A percentile compares a stretch with the other conserved stretches of the same genome.
phyloP scores from a whole-genome alignment of 768 basidiomycete genomes.

The Termitomyces sp. region DNA sequence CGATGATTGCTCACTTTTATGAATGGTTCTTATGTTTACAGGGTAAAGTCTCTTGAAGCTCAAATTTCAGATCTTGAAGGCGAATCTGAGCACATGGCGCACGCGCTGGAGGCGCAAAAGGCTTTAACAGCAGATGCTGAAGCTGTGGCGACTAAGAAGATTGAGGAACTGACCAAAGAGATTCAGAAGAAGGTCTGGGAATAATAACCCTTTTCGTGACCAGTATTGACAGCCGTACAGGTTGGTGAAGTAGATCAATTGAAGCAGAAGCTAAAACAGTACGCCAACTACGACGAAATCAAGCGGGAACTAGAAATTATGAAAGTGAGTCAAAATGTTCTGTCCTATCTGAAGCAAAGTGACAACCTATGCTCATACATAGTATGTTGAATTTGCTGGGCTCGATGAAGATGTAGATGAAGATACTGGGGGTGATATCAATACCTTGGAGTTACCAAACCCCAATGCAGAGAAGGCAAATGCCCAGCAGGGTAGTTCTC shows the following conservation, averaged over 20 bases:
- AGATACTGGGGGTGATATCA: constrained; percentile 35
- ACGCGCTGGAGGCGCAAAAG: constrained; percentile 62
- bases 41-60: constrained; percentile 67
- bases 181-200: constrained; percentile 46
- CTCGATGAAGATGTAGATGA: constrained; percentile 74
- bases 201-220: background rate
- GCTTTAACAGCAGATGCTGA: constrained; percentile 43
- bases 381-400: constrained; percentile 97
- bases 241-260: constrained; percentile 64
- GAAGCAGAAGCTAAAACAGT: constrained; percentile 64
- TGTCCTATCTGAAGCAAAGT: background rate
- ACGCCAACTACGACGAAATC: constrained; percentile 91
- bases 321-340: constrained; percentile 62
- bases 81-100: constrained; percentile 68
- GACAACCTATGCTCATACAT: constrained; percentile 23
- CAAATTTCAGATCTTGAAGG: constrained; percentile 75
- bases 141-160: constrained; percentile 40
- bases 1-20: background rate
- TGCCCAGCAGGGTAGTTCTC: constrained; percentile 69
- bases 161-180: constrained; percentile 60
- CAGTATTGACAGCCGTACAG: constrained; percentile 27
- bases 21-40: constrained; percentile 22
- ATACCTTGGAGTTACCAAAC: constrained; percentile 66
- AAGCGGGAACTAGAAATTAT: constrained; percentile 98
- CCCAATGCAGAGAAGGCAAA: constrained; percentile 88